Percentiles rank a stretch among this genome's conserved stretches.
These are phyloP conservation scores for Exophiala dermatitidis DNA, from an alignment of 2,329 filamentous ascomycete species.

Conservation along the genomic window DNA sequence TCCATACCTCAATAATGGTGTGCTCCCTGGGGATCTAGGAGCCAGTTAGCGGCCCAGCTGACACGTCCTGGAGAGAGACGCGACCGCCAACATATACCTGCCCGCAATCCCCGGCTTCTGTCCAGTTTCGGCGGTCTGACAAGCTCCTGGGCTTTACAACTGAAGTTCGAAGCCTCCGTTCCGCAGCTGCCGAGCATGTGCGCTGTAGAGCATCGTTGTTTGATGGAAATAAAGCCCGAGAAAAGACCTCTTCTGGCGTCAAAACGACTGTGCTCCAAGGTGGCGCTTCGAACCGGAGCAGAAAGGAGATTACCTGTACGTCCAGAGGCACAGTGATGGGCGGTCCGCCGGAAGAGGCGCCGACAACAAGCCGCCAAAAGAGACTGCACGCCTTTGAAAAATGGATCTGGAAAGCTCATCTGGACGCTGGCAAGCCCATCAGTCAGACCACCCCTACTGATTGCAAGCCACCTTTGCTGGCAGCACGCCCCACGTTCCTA, in stretches of 20 bases:
- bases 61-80: not conserved
- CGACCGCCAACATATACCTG: not conserved
- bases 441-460: slow-evolving; percentile 16
- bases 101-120: too few relatives aligned
- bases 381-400: not conserved
- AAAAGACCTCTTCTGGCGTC: not conserved
- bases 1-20: not conserved
- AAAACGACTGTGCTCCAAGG: not conserved
- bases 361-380: not conserved
- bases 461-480: not conserved
- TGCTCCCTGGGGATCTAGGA: not conserved
- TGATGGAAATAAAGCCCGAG: too few relatives aligned
- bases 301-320: slow-evolving; percentile 1
- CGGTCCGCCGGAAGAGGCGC: not conserved
- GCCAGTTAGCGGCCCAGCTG: not conserved
- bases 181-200: too few relatives aligned
- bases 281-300: not conserved
- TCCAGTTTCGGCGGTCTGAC: too few relatives aligned
- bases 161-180: too few relatives aligned
- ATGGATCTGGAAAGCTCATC: too few relatives aligned
- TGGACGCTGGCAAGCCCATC: slow-evolving; percentile 2
- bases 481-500: slow-evolving; percentile 11
- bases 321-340: not conserved
- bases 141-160: too few relatives aligned
- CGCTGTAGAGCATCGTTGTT: too few relatives aligned